phyloP scores from a whole-genome alignment of 305 asterid genomes.

The Fraxinus xanthoxyloides region DNA sequence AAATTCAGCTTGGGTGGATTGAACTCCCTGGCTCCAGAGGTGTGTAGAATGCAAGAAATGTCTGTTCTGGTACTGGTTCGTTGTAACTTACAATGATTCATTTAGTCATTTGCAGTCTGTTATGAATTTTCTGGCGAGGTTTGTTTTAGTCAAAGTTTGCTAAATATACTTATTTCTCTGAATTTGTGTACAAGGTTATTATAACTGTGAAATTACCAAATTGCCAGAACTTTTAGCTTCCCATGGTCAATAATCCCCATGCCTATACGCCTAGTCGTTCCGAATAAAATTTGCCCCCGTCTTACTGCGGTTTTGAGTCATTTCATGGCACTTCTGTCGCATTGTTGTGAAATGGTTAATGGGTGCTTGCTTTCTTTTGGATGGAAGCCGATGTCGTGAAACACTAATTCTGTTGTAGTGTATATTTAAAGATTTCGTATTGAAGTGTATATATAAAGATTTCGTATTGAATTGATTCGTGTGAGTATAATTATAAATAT shows the following conservation, averaged over 20 bases:
- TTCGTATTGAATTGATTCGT: background rate
- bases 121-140: background rate
- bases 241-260: background rate
- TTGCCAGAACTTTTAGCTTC: background rate
- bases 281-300: background rate
- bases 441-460: background rate
- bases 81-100: background rate
- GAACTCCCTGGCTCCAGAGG: slow-evolving; percentile 62
- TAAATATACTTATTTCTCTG: background rate
- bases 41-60: slow-evolving; percentile 25
- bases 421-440: too few species aligned
- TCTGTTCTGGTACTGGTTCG: background rate
- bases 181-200: background rate
- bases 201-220: background rate
- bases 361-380: background rate
- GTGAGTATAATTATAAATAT: too few species aligned
- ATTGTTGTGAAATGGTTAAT: background rate
- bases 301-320: background rate
- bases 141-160: background rate
- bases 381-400: background rate
- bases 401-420: background rate
- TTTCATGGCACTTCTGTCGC: background rate
- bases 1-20: slow-evolving; percentile 81
- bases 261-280: background rate
- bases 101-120: background rate